Evolutionary conservation across 768 basidiomycete genomes (phyloP), one percentile per base, ranked within the genome.

Genomic region (Tricholomella constricta): DNA sequence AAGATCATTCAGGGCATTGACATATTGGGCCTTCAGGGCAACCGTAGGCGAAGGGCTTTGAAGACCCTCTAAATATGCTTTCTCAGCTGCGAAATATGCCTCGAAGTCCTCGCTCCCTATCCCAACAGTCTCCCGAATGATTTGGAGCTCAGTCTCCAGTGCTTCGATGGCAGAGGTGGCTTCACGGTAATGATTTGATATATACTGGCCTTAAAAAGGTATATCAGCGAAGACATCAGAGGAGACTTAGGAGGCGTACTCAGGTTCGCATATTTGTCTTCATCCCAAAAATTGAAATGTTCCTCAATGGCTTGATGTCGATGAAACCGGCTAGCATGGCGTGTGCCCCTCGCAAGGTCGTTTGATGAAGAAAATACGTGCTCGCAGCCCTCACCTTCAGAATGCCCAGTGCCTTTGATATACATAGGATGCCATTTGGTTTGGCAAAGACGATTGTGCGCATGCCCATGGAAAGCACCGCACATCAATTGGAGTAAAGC

Each of bases 351-450:
- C 7, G 66, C 64, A 22, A 64, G 45, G 1, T 40, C 52, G 48
- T 69, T 69, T 20, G 62, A 60, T n/a, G 46, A 26, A 2, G 58
- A 47, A 26, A 67, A 67, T 1, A 58, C 42, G 11, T 52, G 56
- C 41, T 67, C 58, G 37, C 59, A 61, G 14, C 52, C 54, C 47
- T 67, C 63, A 12, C 54, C 45, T 23, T 66, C 61, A 17, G 53
- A 51, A 15, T 55, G 53, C 3, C 65, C 64, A 2, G 43, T 47
- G 2, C 65, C 64, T 23, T 51, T 20, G 3, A 54, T 57, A 31
- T 64, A 59, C 8, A 51, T 53, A 6, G 62, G 51, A 29, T 60
- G 65, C 26, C 55, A 53, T 4, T 45, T 7, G 1, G 62, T 36
- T 36, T 66, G 65, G 40, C 65, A 65, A 8, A 7, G 19, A 23